Percentiles rank a stretch among this genome's conserved stretches.
Conservation (phyloP, 2,329 filamentous ascomycete species). For the Penicillium sp. region DNA sequence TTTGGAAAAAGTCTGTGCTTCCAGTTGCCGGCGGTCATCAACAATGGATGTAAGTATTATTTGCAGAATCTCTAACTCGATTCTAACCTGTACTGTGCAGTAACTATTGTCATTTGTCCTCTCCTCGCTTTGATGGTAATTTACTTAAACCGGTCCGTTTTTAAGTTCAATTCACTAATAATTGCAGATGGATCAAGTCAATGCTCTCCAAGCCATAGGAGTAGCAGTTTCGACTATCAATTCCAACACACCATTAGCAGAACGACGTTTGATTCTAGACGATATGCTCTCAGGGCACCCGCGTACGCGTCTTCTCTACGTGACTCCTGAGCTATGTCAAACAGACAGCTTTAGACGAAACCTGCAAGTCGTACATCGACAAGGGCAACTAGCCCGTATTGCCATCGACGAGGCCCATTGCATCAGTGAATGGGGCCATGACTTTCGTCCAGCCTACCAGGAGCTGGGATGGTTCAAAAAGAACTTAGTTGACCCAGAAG, state of each 20-base stretch:
- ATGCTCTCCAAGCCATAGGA: constrained; percentile 69
- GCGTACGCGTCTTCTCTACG: constrained; percentile 78
- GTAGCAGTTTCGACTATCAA: constrained; percentile 86
- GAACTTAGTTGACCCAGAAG: constrained; percentile 66
- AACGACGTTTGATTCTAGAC: constrained; percentile 68
- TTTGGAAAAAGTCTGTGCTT: constrained; percentile 95
- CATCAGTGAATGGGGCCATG: constrained; percentile 97
- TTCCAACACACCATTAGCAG: constrained; percentile 68
- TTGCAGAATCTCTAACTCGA: not conserved
- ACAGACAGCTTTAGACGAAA: constrained; percentile 74
- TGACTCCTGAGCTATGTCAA: constrained; percentile 87
- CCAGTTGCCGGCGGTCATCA: constrained; percentile 84
- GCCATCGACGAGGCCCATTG: constrained; percentile 95
- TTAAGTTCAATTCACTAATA: not conserved
- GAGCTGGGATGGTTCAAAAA: constrained; percentile 78
- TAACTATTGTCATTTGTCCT: constrained; percentile 88
- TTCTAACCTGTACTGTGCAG: constrained; percentile 44
- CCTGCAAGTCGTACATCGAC: constrained; percentile 70
- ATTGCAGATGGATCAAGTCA: constrained; percentile 82
- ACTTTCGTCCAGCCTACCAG: constrained; percentile 92
- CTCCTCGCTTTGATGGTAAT: constrained; percentile 82
- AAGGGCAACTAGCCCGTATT: constrained; percentile 81
- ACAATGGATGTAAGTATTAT: constrained; percentile 70
- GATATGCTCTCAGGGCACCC: constrained; percentile 90
- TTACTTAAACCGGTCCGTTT: not conserved